Evolutionary conservation across 345 rosid genomes (phyloP), one percentile per base, ranked within the genome.

Genomic region (Clausena lansium): DNA sequence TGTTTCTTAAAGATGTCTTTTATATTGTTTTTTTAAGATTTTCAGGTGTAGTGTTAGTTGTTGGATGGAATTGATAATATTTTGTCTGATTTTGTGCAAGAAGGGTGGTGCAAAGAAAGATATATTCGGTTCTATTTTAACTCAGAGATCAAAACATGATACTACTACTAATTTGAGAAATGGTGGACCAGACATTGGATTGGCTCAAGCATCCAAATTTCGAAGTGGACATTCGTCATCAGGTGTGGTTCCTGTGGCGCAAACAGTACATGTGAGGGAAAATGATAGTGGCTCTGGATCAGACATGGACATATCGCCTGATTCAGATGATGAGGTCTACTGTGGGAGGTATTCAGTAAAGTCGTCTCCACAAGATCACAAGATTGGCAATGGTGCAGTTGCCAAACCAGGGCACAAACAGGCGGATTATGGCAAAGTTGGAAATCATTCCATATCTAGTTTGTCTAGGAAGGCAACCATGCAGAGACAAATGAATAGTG

Each of bases 271-370:
- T 32, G 77, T 60, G 8, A 79, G 79, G 74, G 82, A 71, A 60
- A 83, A 80, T 64, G 80, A 75, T 76, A 83, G 83, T 80, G 82
- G 84, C 24, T 85, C 89, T 4, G 91, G 81, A 64, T 91, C 98
- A 24, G 95, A 93, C 70, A 91, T 87, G 88, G 92, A 89, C 70
- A 85, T 79, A 80, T 62, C 85, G 19, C 83, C 92, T 36, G 89
- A 89, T 77, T 90, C 94, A 0, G 95, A 91, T 64, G 97, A 95
- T 71, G 90, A 86, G 60, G 80, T 76, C 25, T 80, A 72, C 80
- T 81, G 85, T 28, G 78, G 81, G 62, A 80, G 73, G 9, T 81
- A 82, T 77, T 86, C 91, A 0, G 83, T 87, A 36, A 89, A 87
- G 68, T 87, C 85, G 4, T 91, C 91, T 55, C 89, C 94, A 52